Base-by-base conservation (phyloP, 192 early-diverging fungal genomes). In the Funneliformis mosseae region DNA sequence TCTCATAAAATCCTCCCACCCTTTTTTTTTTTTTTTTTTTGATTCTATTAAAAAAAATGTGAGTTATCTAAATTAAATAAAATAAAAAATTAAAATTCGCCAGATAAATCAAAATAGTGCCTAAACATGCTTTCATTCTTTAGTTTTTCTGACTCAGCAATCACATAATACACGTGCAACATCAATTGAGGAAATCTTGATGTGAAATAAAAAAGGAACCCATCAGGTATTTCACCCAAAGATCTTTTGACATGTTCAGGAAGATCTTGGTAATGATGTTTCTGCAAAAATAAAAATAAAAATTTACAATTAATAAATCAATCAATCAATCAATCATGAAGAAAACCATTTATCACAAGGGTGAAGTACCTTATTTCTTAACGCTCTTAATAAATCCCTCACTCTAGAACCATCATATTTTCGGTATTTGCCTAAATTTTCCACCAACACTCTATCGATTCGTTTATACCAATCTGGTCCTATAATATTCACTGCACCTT, bases 191-290 rank as follows among this genome's bases (percentile, higher is more conserved):
- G 97, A 83, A 98, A 99, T 83, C 94, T 86, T 0, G 93, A 92
- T 60, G 95, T 95, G 82, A 97, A 99, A 82, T 97, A 99, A 67
- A 87, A 85, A 79, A 97, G 80, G 80, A 95, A 99, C 27, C 93
- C 95, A 42, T 95, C 92, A 11, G 97, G 97, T 4, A 95, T 87
- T 43, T 93, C 87, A 33, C 97, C 97, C 33, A 98, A 85, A 2
- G 93, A 85, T 55, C 89, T 86, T 79, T 95, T 91, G 23, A 95
- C 93, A 80, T 91, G 86, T 42, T 84, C 83, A 6, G 95, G 91
- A 77, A 98, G 86, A 83, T 99, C 97, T 83, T 97, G 96, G 84
- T 96, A 99, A 82, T 99, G 97, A 81, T 97, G 96, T 93, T 98
- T 98, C 94, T 95, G 82, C 39, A 46, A 27, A 46, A 12, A 66